These are phyloP conservation scores for Salix suchowensis DNA, from an alignment of 345 rosid species.

Conservation along the genomic window DNA sequence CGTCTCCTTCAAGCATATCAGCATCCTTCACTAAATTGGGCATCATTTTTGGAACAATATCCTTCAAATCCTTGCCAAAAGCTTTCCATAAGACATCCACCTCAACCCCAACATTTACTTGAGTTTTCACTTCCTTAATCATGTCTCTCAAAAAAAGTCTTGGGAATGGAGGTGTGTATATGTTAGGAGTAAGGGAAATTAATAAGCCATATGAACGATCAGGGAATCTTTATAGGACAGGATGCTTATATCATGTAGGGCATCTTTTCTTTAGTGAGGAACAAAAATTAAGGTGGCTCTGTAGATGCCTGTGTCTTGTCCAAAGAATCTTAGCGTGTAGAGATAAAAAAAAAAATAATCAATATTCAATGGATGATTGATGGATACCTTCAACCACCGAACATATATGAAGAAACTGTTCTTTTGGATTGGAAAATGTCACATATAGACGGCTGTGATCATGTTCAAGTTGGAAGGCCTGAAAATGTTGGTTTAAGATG, in stretches of 20 bases:
- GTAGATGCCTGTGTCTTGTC: background rate
- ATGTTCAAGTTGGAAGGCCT: background rate
- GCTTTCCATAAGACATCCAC: constrained; percentile 30
- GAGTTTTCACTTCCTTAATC: constrained; percentile 29
- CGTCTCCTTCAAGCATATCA: constrained; percentile 38
- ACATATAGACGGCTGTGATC: background rate
- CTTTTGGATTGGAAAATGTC: background rate
- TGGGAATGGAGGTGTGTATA: background rate
- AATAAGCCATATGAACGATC: background rate
- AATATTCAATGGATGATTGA: background rate
- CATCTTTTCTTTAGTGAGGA: background rate
- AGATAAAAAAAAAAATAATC: background rate
- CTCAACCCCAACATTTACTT: constrained; percentile 19
- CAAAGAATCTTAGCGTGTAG: background rate
- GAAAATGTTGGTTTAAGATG: background rate
- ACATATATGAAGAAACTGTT: background rate
- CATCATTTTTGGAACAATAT: constrained; percentile 15
- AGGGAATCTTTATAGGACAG: background rate
- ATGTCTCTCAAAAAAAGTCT: background rate
- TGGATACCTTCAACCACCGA: background rate
- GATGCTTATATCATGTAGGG: background rate
- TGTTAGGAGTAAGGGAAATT: background rate
- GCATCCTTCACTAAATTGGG: constrained; percentile 29
- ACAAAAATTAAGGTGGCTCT: background rate
- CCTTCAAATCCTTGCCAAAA: constrained; percentile 28